A percentile compares a stretch with the other conserved stretches of the same genome.
Evolutionary conservation across 768 basidiomycete genomes (phyloP).

Genomic region (Russula abietina): DNA sequence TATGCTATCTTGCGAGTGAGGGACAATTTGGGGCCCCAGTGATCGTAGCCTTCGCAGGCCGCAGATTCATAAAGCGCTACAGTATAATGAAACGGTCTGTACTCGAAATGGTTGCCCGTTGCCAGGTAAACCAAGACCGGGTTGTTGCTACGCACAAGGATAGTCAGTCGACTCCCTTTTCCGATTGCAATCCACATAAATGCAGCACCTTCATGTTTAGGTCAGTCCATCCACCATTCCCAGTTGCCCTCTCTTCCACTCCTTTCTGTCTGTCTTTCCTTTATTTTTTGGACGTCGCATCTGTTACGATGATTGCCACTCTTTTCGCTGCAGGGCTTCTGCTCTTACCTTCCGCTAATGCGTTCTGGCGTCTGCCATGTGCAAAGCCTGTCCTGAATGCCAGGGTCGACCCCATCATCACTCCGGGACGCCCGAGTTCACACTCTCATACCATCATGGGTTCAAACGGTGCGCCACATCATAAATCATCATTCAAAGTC

Average conservation of each 20-base stretch:
- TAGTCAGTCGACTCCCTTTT: neutral
- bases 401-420: slow-evolving; percentile 21
- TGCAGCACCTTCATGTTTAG: neutral
- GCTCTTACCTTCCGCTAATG: slow-evolving; percentile 12
- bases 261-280: neutral
- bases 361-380: slow-evolving; percentile 21
- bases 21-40: too few species aligned
- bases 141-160: slow-evolving; percentile 4
- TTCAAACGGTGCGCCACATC: slow-evolving; percentile 13
- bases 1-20: too few species aligned
- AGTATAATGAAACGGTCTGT: too few species aligned
- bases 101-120: neutral
- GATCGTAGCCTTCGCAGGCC: too few species aligned
- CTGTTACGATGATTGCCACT: slow-evolving; percentile 8
- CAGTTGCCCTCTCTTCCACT: neutral
- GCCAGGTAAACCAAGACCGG: neutral
- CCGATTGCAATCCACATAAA: slow-evolving; percentile 11
- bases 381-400: slow-evolving; percentile 11
- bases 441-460: slow-evolving; percentile 21
- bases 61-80: too few species aligned
- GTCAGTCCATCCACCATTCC: neutral
- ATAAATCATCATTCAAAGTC: neutral
- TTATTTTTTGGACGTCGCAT: neutral
- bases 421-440: slow-evolving; percentile 2
- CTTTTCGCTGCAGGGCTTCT: slow-evolving; percentile 11